Evolutionary conservation across 495 filamentous ascomycete species (phyloP), one percentile per base, ranked within the genome.

Genomic region (Aspergillus haitiensis): DNA sequence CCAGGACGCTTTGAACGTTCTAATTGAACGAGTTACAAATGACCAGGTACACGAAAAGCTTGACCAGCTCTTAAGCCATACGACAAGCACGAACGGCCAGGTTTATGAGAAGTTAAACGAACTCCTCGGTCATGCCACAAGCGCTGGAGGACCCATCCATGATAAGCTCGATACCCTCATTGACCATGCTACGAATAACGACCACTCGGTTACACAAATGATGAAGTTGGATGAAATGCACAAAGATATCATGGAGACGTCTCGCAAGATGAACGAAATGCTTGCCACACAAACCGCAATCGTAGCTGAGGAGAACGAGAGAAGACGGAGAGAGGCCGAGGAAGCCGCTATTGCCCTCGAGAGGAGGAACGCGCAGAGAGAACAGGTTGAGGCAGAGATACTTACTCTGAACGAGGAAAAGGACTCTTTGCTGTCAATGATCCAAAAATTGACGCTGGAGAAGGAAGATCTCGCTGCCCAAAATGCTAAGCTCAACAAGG

Each of bases 181-280:
- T 34, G 72, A 64, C 10, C 74, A 69, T 55, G 66, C 71, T 5
- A 66, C 66, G 7, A 72, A 76, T 34, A 68, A 64, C 1, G 77
- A 76, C 21, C 70, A 75, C n/a, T 75, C 75, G n/a, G 70, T 75
- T 44, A 77, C 72, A 9, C 86, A 91, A 61, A 84, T 87, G 54
- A 87, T 88, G 60, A 88, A 91, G 51, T 82, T 99, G 8, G 91
- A 96, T 64, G 83, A 92, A 67, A 93, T 98, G 62, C 92, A 97
- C 68, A 81, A 88, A 65, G 88, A 97, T 61, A 92, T 99, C 45
- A 86, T 89, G 69, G 78, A 85, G 46, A 96, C 91, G n/a, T 88
- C 93, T 0, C 85, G 84, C 21, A 89, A 91, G 66, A 87, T 99
- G 63, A 86, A 86, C n/a, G 84, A 87, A 42, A 97, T 97, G 75